phyloP scores from a whole-genome alignment of 805 yeast species.

The Wickerhamomyces xylosicus region DNA sequence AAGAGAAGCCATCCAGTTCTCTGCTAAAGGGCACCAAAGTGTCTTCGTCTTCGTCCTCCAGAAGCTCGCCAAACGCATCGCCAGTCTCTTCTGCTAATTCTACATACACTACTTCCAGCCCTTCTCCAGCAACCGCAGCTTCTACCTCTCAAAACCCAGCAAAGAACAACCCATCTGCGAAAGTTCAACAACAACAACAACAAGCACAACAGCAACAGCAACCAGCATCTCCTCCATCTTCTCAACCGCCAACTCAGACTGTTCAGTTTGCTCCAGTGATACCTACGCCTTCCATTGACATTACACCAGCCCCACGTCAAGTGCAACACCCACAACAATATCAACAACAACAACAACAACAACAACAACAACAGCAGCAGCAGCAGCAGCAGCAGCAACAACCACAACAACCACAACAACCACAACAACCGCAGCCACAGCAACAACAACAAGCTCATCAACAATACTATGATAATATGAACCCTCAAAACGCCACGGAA shows the following conservation, averaged over 20 bases:
- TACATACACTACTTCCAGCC: slow-evolving; percentile 10
- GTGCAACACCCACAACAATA: slow-evolving; percentile 1
- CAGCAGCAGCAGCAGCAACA: not conserved
- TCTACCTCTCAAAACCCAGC: slow-evolving; percentile 5
- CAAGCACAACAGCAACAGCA: slow-evolving; percentile 14
- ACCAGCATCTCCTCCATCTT: slow-evolving; percentile 11
- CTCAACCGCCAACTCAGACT: slow-evolving; percentile 2
- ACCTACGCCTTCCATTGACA: not conserved
- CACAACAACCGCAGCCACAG: slow-evolving; percentile 1
- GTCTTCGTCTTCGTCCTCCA: not conserved
- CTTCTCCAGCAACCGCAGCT: slow-evolving; percentile 9
- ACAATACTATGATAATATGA: slow-evolving; percentile 1
- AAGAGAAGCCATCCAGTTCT: slow-evolving; percentile 9
- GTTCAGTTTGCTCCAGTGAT: slow-evolving; percentile 1
- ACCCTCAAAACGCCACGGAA: slow-evolving; percentile 7
- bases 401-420: not conserved
- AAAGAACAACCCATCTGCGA: slow-evolving; percentile 3
- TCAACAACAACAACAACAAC: slow-evolving; percentile 3
- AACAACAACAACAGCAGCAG: not conserved
- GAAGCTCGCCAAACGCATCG: slow-evolving; percentile 1
- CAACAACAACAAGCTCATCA: slow-evolving; percentile 1
- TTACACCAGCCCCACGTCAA: not conserved
- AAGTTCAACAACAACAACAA: slow-evolving; percentile 1
- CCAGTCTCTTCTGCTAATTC: slow-evolving; percentile 9
- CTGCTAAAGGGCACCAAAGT: slow-evolving; percentile 4